phyloP scores from a whole-genome alignment of 257 asterid genomes.

The Solanum bukasovii region DNA sequence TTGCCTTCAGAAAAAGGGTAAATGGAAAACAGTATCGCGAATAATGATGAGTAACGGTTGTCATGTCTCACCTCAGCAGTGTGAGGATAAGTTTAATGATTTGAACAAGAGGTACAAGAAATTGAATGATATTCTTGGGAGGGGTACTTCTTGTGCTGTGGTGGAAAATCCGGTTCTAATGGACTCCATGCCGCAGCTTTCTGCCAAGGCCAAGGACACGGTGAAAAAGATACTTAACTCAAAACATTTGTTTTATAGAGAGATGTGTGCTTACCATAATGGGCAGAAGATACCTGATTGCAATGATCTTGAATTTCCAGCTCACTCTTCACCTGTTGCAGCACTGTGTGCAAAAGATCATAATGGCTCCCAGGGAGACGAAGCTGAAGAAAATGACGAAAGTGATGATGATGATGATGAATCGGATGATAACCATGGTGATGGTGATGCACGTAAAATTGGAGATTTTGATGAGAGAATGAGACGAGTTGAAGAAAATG shows the following conservation, averaged over 20 bases:
- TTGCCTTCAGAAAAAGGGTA: constrained; percentile 41
- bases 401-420: constrained; percentile 9
- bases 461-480: not conserved
- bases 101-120: constrained; percentile 50
- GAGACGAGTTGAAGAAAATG: not conserved
- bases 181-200: constrained; percentile 32
- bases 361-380: constrained; percentile 9
- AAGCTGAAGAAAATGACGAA: constrained; percentile 17
- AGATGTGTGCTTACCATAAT: constrained; percentile 57
- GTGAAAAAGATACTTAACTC: constrained; percentile 42
- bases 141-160: constrained; percentile 43
- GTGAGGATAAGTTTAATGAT: constrained; percentile 54
- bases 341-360: constrained; percentile 9
- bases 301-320: constrained; percentile 13
- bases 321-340: constrained; percentile 8
- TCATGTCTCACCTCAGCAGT: constrained; percentile 55
- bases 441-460: not conserved
- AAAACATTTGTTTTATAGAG: constrained; percentile 46
- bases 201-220: constrained; percentile 37
- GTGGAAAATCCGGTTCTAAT: constrained; percentile 41
- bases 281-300: constrained; percentile 34
- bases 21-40: constrained; percentile 50
- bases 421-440: constrained; percentile 9
- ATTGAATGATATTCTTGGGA: constrained; percentile 46
- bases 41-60: constrained; percentile 42